phyloP scores from a whole-genome alignment of 2,329 filamentous ascomycete species.

The Talaromyces sp. region DNA sequence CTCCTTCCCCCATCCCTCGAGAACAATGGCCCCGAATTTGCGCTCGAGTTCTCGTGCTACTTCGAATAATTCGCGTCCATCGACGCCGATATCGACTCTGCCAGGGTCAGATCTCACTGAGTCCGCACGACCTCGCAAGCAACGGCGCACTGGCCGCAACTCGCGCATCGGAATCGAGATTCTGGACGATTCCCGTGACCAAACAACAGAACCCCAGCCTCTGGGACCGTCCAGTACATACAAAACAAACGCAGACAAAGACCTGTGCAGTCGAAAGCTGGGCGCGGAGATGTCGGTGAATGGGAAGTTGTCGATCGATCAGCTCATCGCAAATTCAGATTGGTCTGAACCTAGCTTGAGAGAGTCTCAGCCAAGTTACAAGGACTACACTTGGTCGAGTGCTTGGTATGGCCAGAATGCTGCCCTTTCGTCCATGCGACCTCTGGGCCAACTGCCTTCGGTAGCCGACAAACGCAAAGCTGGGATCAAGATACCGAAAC shows the following conservation, averaged over 20 bases:
- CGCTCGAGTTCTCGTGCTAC: slow-evolving; percentile 27
- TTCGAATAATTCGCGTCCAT: slow-evolving; percentile 27
- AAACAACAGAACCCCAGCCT: slow-evolving; percentile 7
- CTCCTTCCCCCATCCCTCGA: not conserved
- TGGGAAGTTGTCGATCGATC: slow-evolving; percentile 9
- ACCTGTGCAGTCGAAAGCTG: not conserved
- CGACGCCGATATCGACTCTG: slow-evolving; percentile 22
- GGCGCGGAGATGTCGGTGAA: not conserved
- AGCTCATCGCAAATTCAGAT: slow-evolving; percentile 11
- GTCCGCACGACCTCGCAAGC: slow-evolving; percentile 25
- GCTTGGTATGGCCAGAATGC: slow-evolving; percentile 60
- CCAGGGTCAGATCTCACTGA: slow-evolving; percentile 19
- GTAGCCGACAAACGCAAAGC: slow-evolving; percentile 52
- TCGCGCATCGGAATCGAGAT: slow-evolving; percentile 21
- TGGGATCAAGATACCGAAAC: slow-evolving; percentile 37
- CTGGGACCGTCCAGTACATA: not conserved
- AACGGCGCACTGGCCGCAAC: slow-evolving; percentile 25
- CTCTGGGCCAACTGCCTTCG: slow-evolving; percentile 67
- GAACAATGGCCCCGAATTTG: slow-evolving; percentile 29
- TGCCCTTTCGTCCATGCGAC: slow-evolving; percentile 77
- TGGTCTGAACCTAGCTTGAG: slow-evolving; percentile 57
- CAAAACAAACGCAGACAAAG: not conserved
- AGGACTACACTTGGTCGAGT: slow-evolving; percentile 60
- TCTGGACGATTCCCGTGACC: slow-evolving; percentile 10
- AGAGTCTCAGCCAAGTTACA: slow-evolving; percentile 61